These are phyloP conservation scores for Globisporangium emineosum DNA, from an alignment of 352 stramenopile species.

Conservation along the genomic window DNA sequence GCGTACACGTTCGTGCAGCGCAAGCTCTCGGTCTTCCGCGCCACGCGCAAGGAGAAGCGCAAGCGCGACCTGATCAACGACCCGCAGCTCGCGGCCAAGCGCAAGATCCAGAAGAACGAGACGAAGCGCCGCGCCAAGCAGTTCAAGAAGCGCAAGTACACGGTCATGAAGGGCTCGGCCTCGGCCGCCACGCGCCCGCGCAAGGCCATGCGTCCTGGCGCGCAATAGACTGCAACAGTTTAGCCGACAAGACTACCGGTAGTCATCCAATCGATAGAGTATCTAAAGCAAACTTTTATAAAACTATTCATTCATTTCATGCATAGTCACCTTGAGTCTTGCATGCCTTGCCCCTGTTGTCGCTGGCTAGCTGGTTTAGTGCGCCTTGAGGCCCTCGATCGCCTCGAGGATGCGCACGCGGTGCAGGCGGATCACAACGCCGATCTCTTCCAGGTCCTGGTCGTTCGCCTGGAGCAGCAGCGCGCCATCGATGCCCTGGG, in stretches of 20 bases:
- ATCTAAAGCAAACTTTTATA: background rate
- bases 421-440: conserved; percentile 62
- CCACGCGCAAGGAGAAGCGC: conserved; percentile 69
- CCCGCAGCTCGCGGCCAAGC: conserved; percentile 64
- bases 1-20: conserved; percentile 84
- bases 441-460: conserved; percentile 63
- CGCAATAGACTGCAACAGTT: no score
- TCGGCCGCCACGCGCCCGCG: conserved; percentile 53
- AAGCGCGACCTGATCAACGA: conserved; percentile 78
- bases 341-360: background rate
- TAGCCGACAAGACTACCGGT: no score
- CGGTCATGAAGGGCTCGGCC: conserved; percentile 75
- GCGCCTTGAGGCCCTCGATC: conserved; percentile 2
- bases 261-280: conserved; percentile 14
- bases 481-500: conserved; percentile 59
- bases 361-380: background rate
- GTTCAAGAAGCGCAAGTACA: conserved; percentile 86
- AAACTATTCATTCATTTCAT: background rate
- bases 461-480: conserved; percentile 55
- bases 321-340: background rate
- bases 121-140: conserved; percentile 80
- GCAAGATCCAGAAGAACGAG: conserved; percentile 86
- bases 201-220: conserved; percentile 64
- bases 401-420: conserved; percentile 67
- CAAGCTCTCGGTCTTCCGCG: conserved; percentile 72